A percentile compares a stretch with the other conserved stretches of the same genome.
Conservation (phyloP, 257 asterid genomes). For the Eucommia ulmoides region DNA sequence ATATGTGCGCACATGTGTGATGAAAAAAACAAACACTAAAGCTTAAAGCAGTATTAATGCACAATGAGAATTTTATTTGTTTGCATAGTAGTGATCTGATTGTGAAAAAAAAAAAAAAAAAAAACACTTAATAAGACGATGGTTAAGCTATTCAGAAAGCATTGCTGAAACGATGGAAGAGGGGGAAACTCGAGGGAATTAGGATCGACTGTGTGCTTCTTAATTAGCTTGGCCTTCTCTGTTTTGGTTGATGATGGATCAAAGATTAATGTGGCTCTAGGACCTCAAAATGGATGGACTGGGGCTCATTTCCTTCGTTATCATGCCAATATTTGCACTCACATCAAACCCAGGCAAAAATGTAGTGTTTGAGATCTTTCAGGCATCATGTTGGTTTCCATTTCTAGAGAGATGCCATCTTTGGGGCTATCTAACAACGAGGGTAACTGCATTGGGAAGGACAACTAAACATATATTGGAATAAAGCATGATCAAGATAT, state of each 20-base stretch:
- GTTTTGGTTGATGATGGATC: conserved; percentile 47
- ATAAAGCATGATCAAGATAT: no score
- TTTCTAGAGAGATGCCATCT: conserved; percentile 69
- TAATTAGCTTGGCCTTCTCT: conserved; percentile 44
- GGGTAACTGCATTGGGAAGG: no score
- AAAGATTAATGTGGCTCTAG: conserved; percentile 66
- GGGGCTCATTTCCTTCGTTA: conserved; percentile 21
- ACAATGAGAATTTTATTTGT: no score
- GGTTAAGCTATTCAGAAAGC: conserved; percentile 93
- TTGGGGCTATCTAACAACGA: no score
- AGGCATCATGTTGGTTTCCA: conserved; percentile 29
- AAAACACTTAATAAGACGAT: no score
- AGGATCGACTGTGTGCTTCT: conserved; percentile 86
- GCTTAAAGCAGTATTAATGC: no score
- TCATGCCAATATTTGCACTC: conserved; percentile 17
- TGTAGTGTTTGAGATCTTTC: conserved; percentile 32
- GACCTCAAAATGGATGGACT: conserved; percentile 18
- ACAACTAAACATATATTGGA: no score
- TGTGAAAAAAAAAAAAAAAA: no score
- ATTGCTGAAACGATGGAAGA: conserved; percentile 80
- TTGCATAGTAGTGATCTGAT: no score
- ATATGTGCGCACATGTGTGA: no score
- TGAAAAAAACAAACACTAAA: no score
- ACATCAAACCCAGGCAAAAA: conserved; percentile 42
- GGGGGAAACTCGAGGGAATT: conserved; percentile 86